phyloP scores from a whole-genome alignment of 345 rosid species.

The Aquilaria sinensis region DNA sequence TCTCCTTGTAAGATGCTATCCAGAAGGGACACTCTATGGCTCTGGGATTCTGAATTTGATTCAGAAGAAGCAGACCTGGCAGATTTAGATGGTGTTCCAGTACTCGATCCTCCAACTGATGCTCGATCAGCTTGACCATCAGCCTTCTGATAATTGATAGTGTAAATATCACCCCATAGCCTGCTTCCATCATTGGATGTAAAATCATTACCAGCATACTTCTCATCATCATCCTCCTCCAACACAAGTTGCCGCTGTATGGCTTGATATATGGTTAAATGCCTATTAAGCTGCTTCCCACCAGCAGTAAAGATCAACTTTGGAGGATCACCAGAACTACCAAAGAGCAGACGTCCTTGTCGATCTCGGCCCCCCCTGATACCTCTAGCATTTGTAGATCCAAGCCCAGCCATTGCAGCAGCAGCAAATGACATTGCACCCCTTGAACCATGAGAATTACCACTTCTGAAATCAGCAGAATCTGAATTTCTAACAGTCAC shows the following conservation, averaged over 20 bases:
- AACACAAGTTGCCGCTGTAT: constrained; percentile 86
- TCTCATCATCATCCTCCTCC: constrained; percentile 92
- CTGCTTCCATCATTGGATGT: constrained; percentile 87
- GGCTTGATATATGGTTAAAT: constrained; percentile 97
- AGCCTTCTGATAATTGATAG: constrained; percentile 83
- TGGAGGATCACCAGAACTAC: constrained; percentile 71
- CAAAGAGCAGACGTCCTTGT: constrained; percentile 64
- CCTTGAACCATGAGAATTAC: constrained; percentile 70
- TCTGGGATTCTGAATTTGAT: constrained; percentile 45
- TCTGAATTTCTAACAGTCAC: constrained; percentile 64
- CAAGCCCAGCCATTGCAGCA: constrained; percentile 98
- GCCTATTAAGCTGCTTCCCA: constrained; percentile 87
- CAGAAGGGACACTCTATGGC: constrained; percentile 55
- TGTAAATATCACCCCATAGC: constrained; percentile 84
- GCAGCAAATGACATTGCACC: constrained; percentile 98
- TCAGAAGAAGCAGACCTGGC: constrained; percentile 42
- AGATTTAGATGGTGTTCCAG: constrained; percentile 43
- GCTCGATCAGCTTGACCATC: constrained; percentile 70
- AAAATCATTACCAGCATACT: constrained; percentile 74
- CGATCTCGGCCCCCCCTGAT: constrained; percentile 87
- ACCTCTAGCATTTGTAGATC: constrained; percentile 89
- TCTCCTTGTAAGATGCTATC: constrained; percentile 93
- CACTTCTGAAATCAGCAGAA: constrained; percentile 66
- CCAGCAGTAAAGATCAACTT: constrained; percentile 77
- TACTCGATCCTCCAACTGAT: constrained; percentile 59